Evolutionary conservation across 164 flowering plant species (phyloP).

Genomic region (Echeveria elegans): DNA sequence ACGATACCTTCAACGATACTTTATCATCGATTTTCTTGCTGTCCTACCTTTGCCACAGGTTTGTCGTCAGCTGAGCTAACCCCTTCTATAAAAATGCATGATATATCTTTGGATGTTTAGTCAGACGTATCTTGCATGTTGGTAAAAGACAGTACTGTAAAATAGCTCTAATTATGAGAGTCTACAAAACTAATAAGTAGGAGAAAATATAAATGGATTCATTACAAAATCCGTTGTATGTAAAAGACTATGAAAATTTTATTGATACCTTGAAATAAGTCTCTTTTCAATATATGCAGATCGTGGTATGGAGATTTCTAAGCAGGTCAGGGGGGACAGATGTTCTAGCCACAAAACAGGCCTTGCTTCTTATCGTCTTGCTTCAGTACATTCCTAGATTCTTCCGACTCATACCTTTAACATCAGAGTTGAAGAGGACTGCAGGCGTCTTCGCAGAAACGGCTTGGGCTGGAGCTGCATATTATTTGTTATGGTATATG

Average conservation of each 20-base stretch:
- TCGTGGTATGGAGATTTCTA: constrained; percentile 75
- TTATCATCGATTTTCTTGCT: constrained; percentile 78
- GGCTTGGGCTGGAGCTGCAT: constrained; percentile 98
- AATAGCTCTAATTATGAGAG: not conserved
- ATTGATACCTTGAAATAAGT: no score
- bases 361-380: constrained; percentile 62
- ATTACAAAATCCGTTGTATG: not conserved
- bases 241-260: no score
- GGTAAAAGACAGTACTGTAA: not conserved
- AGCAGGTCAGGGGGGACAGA: constrained; percentile 57
- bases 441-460: constrained; percentile 94
- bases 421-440: constrained; percentile 83
- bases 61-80: not conserved
- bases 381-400: constrained; percentile 83
- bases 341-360: constrained; percentile 69
- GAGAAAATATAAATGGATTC: not conserved
- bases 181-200: not conserved
- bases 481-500: constrained; percentile 85
- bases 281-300: constrained; percentile 32
- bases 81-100: not conserved
- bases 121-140: not conserved
- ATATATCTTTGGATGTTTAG: not conserved
- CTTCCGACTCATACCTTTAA: constrained; percentile 57
- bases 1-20: constrained; percentile 59
- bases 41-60: constrained; percentile 97